phyloP scores from a whole-genome alignment of 225 moss, liverwort and hornwort species.

The Polytrichum formosum region DNA sequence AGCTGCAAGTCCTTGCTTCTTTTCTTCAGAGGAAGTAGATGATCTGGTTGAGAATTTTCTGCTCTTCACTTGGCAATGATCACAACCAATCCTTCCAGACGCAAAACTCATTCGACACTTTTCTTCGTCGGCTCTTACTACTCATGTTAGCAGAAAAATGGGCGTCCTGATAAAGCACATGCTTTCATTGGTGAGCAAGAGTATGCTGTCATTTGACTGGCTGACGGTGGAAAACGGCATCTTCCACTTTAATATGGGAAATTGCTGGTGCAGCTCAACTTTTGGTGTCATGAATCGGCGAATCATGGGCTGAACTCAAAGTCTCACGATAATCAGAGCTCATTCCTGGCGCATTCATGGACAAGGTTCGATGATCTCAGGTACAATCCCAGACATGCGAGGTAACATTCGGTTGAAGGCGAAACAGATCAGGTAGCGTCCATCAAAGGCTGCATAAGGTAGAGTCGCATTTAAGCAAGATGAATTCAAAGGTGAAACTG shows the following conservation, averaged over 20 bases:
- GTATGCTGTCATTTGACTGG: not conserved
- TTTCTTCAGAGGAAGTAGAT: slow-evolving; percentile 50
- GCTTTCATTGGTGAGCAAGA: no score
- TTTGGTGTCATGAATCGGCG: slow-evolving; percentile 8
- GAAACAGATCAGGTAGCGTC: slow-evolving; percentile 7
- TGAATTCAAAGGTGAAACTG: not conserved
- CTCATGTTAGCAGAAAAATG: slow-evolving; percentile 1
- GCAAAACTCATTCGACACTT: not conserved
- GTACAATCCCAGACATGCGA: slow-evolving; percentile 23
- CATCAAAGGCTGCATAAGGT: slow-evolving; percentile 8
- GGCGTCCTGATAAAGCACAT: no score
- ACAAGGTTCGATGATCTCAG: slow-evolving; percentile 16
- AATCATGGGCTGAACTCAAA: slow-evolving; percentile 5
- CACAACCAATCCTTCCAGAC: not conserved
- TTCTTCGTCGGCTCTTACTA: not conserved
- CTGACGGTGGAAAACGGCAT: not conserved
- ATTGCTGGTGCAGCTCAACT: slow-evolving; percentile 8
- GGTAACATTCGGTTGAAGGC: not conserved
- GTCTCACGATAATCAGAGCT: slow-evolving; percentile 4
- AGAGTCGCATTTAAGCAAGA: slow-evolving; percentile 8
- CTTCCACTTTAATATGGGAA: slow-evolving; percentile 5
- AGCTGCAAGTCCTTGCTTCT: slow-evolving; percentile 51
- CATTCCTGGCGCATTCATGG: slow-evolving; percentile 11
- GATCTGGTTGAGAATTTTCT: slow-evolving; percentile 1
- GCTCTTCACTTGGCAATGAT: slow-evolving; percentile 9